A percentile compares a stretch with the other conserved stretches of the same genome.
Evolutionary conservation across 352 stramenopile genomes (phyloP).

Genomic region (Pythium utonaiense): DNA sequence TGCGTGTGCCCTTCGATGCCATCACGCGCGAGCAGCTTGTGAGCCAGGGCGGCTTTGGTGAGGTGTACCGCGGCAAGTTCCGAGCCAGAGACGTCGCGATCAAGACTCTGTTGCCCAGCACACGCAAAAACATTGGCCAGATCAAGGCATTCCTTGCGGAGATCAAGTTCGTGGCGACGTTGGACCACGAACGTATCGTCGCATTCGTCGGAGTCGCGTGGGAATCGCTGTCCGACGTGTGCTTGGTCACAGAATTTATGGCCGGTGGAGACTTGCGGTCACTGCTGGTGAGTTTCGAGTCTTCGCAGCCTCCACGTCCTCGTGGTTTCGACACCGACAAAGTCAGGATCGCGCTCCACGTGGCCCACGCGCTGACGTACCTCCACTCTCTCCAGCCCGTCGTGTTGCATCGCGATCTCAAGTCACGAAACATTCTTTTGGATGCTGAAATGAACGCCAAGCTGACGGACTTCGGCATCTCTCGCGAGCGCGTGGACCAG

Average conservation of each 20-base stretch:
- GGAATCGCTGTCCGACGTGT: slow-evolving; percentile 23
- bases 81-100: too few species aligned
- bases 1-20: slow-evolving; percentile 12
- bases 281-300: slow-evolving; percentile 13
- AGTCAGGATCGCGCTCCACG: slow-evolving; percentile 24
- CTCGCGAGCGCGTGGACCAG: slow-evolving; percentile 21
- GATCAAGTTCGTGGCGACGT: slow-evolving; percentile 22
- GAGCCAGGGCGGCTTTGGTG: too few species aligned
- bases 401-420: slow-evolving; percentile 21
- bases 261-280: slow-evolving; percentile 25
- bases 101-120: too few species aligned
- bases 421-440: slow-evolving; percentile 25
- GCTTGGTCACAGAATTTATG: slow-evolving; percentile 30
- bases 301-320: slow-evolving; percentile 11
- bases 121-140: too few species aligned
- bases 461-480: slow-evolving; percentile 39
- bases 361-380: slow-evolving; percentile 28
- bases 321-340: slow-evolving; percentile 22
- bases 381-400: slow-evolving; percentile 28
- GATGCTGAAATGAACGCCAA: slow-evolving; percentile 29
- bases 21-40: slow-evolving; percentile 10
- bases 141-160: slow-evolving; percentile 25
- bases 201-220: slow-evolving; percentile 27
- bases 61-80: too few species aligned
- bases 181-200: slow-evolving; percentile 28